Conservation (phyloP, 2,329 filamentous ascomycete genomes). For the Hypomyces perniciosus region DNA sequence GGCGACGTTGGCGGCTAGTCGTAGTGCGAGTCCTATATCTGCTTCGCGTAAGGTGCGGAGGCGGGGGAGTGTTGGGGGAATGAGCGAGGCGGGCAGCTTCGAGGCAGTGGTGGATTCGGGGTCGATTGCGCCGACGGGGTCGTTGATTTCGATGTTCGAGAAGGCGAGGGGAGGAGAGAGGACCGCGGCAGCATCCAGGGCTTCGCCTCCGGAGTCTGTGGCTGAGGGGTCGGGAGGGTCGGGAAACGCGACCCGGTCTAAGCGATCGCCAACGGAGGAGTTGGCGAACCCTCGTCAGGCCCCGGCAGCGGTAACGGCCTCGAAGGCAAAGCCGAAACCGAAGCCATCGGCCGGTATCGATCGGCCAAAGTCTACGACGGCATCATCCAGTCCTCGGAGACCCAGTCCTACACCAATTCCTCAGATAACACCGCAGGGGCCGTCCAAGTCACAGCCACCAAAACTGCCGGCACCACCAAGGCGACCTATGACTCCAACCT, state of each 20-base stretch:
- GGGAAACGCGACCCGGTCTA: neutral
- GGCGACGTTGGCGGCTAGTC: slow-evolving; percentile 54
- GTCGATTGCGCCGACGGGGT: slow-evolving; percentile 55
- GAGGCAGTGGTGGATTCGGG: slow-evolving; percentile 39
- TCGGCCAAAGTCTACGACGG: slow-evolving; percentile 8
- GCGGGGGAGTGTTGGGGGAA: slow-evolving; percentile 22
- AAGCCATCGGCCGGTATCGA: slow-evolving; percentile 10
- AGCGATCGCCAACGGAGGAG: neutral
- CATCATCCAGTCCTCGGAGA: neutral
- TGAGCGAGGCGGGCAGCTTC: slow-evolving; percentile 23
- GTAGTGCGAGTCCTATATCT: slow-evolving; percentile 37
- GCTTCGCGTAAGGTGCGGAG: slow-evolving; percentile 6
- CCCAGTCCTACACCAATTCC: neutral
- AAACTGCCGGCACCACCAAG: neutral
- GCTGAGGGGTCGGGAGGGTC: neutral
- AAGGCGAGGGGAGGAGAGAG: slow-evolving; percentile 27
- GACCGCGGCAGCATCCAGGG: neutral
- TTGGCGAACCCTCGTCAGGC: slow-evolving; percentile 1
- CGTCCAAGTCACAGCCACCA: neutral
- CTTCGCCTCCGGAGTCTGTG: slow-evolving; percentile 8
- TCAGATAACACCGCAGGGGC: neutral
- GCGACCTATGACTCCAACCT: slow-evolving; percentile 5
- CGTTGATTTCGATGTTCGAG: slow-evolving; percentile 66
- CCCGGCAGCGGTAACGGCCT: slow-evolving; percentile 3
- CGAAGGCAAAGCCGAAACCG: slow-evolving; percentile 24